Evolutionary conservation across 208 protist genomes (phyloP).

Genomic region (Trypanosoma caninum): DNA sequence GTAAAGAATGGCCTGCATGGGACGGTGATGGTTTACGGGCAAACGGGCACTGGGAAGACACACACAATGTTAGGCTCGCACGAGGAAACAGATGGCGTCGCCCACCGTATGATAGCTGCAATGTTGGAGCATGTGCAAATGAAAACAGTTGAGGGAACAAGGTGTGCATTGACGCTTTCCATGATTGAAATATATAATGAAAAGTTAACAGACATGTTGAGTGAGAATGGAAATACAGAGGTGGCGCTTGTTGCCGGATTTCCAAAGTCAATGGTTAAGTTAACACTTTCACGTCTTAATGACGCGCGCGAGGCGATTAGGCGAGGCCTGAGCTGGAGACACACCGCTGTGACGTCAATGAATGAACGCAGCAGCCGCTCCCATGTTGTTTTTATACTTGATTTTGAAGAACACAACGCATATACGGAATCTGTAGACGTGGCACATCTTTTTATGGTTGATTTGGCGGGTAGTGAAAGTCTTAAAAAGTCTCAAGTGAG

Average conservation of each 20-base stretch:
- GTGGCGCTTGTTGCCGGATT: conserved; percentile 84
- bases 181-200: conserved; percentile 94
- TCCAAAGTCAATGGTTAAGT: conserved; percentile 61
- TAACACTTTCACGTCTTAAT: conserved; percentile 59
- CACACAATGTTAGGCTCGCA: conserved; percentile 93
- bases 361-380: conserved; percentile 96
- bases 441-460: conserved; percentile 95
- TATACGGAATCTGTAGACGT: conserved; percentile 88
- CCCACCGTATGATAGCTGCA: conserved; percentile 88
- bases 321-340: conserved; percentile 62
- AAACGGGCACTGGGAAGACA: conserved; percentile 95
- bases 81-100: conserved; percentile 61
- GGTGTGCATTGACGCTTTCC: conserved; percentile 86
- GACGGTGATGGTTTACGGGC: conserved; percentile 93
- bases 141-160: conserved; percentile 79
- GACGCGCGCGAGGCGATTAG: conserved; percentile 78
- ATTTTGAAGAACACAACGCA: conserved; percentile 79
- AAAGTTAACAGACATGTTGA: conserved; percentile 88
- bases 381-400: conserved; percentile 96
- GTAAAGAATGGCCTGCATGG: conserved; percentile 91
- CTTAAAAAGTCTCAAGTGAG: conserved; percentile 90
- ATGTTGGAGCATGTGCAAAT: conserved; percentile 89
- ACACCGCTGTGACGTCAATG: conserved; percentile 93
- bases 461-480: conserved; percentile 94
- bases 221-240: conserved; percentile 69